These are phyloP conservation scores for Ploettnerulaceae sp. DNA, from an alignment of 2,329 filamentous ascomycete genomes.

Conservation along the genomic window DNA sequence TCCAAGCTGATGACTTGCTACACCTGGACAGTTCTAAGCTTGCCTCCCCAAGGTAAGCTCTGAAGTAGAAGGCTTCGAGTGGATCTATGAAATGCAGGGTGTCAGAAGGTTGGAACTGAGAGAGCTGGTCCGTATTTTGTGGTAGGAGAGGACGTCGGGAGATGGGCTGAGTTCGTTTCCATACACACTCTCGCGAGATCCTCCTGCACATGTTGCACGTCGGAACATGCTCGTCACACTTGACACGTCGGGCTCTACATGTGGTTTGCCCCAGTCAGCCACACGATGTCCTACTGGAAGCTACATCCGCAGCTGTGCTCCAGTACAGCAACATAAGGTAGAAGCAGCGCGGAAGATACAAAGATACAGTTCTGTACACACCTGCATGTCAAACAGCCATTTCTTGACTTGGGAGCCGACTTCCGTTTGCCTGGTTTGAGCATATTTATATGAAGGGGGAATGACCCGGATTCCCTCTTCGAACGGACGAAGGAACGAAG, in stretches of 20 bases:
- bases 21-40: conserved; percentile 12
- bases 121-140: conserved; percentile 3
- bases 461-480: too few species aligned
- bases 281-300: not conserved
- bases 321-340: not conserved
- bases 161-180: conserved; percentile 8
- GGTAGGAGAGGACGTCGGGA: conserved; percentile 11
- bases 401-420: conserved; percentile 17
- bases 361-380: conserved; percentile 1
- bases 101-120: conserved; percentile 6
- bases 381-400: conserved; percentile 21
- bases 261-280: conserved; percentile 1
- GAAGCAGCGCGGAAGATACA: not conserved
- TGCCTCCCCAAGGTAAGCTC: conserved; percentile 14
- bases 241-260: conserved; percentile 12
- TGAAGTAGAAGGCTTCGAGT: conserved; percentile 16
- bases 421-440: conserved; percentile 3
- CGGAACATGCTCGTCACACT: conserved; percentile 14
- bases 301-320: conserved; percentile 1
- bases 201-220: conserved; percentile 9
- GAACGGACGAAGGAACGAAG: too few species aligned
- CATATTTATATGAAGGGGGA: too few species aligned
- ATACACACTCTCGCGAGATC: conserved; percentile 9
- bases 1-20: conserved; percentile 11
- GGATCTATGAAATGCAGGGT: conserved; percentile 12